These are phyloP conservation scores for Aspergillus ochraceus DNA, from an alignment of 2,329 filamentous ascomycete species.

Conservation along the genomic window DNA sequence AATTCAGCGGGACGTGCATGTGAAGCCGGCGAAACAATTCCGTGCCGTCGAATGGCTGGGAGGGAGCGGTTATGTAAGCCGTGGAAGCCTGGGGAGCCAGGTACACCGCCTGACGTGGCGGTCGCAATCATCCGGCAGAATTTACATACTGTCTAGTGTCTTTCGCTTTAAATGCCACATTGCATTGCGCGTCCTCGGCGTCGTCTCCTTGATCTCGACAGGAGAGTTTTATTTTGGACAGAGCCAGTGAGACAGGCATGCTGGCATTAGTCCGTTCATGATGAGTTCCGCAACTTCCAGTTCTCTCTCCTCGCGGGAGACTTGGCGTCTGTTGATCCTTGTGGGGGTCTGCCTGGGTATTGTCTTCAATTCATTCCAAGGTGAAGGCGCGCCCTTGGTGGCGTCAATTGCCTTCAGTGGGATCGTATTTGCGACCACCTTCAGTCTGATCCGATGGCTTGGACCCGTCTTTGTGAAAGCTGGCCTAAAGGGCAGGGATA, in stretches of 20 bases:
- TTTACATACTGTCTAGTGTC: constrained; percentile 10
- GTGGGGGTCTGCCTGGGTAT: constrained; percentile 69
- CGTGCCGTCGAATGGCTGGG: neutral
- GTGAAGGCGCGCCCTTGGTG: constrained; percentile 83
- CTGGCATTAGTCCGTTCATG: constrained; percentile 5
- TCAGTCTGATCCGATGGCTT: constrained; percentile 88
- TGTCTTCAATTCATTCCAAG: constrained; percentile 74
- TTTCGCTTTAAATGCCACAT: constrained; percentile 32
- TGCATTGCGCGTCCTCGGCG: constrained; percentile 17
- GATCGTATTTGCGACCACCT: constrained; percentile 78
- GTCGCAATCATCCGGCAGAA: constrained; percentile 25
- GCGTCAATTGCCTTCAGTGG: constrained; percentile 85
- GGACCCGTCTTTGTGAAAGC: constrained; percentile 84
- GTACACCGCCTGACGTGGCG: constrained; percentile 25
- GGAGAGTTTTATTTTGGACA: neutral
- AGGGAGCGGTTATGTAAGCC: neutral
- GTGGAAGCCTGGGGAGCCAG: too few relatives aligned
- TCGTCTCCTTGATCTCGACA: neutral
- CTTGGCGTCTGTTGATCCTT: constrained; percentile 61
- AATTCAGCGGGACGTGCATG: constrained; percentile 11
- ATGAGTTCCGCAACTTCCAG: constrained; percentile 34
- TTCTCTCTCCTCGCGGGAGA: constrained; percentile 54
- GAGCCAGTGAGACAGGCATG: constrained; percentile 3
- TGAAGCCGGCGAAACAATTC: constrained; percentile 8
- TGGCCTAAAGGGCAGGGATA: constrained; percentile 84